Base-by-base conservation (phyloP, 1,284 basidiomycete genomes). In the Rhodotorula sp. region DNA sequence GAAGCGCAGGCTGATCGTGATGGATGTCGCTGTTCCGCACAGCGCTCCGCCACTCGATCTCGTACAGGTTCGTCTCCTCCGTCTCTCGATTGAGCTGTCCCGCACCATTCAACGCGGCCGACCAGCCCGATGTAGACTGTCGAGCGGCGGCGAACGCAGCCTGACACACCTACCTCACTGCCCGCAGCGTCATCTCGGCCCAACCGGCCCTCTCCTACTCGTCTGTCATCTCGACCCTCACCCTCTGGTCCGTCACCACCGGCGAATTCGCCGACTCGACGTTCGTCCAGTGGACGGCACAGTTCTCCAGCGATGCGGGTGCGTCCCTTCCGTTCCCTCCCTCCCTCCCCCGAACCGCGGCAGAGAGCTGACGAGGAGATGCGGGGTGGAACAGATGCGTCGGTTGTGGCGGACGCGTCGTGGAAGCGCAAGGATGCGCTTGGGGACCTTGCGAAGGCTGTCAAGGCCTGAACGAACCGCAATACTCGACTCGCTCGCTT, bases 391-490 rank as follows among this genome's bases (percentile, higher is more conserved):
- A 26, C 50, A 61, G 73, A 75, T 53, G 73, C 71, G 34, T 69
- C 71, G 55, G 75, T 76, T 59, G 66, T 76, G 55, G 72, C 73
- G 60, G 78, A 79, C 59, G 77, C 75, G 54, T 67, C 73, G 57
- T 79, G 67, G 74, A 79, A 79, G 77, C 73, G 78, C 61, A 65
- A 64, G 52, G 78, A 78, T 60, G 77, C 73, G 26, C 70, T 79
- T 34, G 73, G 72, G 31, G 77, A 78, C 69, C 73, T 79, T 59
- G 77, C 75, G 51, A 77, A 77, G 67, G 59, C 58, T 16, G 59
- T 60, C 57, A 55, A 55, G 59, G 64, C 64, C 34, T 65, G 40
- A 61, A 11, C 15, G 51, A 16, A 52, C 26, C 26, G 51, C 51
- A 8, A 26, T 15, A 18, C 40, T 11, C 5, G 3, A 18, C 40